Percentiles rank a stretch among this genome's conserved stretches.
Conservation (phyloP, 2,329 filamentous ascomycete species). For the Neonectria neomacrospora region DNA sequence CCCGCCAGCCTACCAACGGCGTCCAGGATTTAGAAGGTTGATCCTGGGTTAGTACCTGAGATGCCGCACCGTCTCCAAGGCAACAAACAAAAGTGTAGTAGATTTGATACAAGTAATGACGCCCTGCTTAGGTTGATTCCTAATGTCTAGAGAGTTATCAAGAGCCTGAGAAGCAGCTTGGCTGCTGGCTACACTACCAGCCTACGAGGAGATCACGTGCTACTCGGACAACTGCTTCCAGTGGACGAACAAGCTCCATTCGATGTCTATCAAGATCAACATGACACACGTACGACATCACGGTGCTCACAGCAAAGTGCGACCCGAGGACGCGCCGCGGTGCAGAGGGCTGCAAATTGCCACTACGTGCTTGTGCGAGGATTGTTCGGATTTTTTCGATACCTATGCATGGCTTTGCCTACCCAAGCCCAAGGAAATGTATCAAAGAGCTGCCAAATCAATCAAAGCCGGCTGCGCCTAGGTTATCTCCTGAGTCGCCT, state of each 20-base stretch:
- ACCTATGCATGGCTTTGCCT: conserved; percentile 25
- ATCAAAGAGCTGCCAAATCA: conserved; percentile 18
- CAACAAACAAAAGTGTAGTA: background rate
- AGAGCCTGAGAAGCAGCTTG: background rate
- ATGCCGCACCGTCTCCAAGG: background rate
- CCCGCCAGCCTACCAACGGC: background rate
- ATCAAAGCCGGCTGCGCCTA: conserved; percentile 12
- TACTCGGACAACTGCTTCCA: background rate
- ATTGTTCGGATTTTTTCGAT: conserved; percentile 20
- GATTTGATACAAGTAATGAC: no score
- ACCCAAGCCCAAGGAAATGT: conserved; percentile 3
- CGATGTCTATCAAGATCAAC: background rate
- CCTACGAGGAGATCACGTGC: background rate
- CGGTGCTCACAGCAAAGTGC: background rate
- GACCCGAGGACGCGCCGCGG: background rate
- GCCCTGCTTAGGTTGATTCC: background rate
- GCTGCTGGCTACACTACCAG: background rate
- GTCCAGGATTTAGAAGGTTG: background rate
- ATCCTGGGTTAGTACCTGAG: background rate
- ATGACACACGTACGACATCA: conserved; percentile 3
- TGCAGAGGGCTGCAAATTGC: background rate
- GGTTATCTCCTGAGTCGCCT: conserved; percentile 6
- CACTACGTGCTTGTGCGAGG: conserved; percentile 15
- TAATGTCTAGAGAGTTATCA: background rate
- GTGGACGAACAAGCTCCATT: background rate